Evolutionary conservation across 2,329 filamentous ascomycete genomes (phyloP), one percentile per base, ranked within the genome.

Genomic region (Hypoxylon sp.): DNA sequence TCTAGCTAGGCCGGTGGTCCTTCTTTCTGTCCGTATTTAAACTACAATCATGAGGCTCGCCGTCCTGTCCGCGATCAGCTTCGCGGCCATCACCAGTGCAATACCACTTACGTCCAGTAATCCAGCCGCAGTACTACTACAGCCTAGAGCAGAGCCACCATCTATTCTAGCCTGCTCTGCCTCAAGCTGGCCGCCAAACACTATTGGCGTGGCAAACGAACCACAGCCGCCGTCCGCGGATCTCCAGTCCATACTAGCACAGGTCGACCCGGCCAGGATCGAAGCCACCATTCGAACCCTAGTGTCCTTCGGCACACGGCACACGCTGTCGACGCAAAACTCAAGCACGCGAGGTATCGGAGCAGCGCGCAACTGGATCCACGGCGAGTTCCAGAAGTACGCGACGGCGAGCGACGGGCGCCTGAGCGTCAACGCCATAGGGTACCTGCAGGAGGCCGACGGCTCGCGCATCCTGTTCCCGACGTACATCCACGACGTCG

Each of bases 341-440:
- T 82, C 82, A 35, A 80, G 81, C 2, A 83, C 80, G 1, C 79
- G 83, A 4, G 87, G 87, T 1, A 88, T 89, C 57, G 85, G 86
- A 1, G 86, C 86, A 5, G 86, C 87, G 10, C 76, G 86, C 65
- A 85, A 88, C 72, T 88, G 86, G 86, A 84, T 89, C 52, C 80
- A 81, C 32, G 76, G 77, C 24, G 82, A 88, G 74, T 86, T 87
- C 79, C 76, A 78, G 47, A 77, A 76, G 39, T 83, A 84, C 67
- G 86, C 86, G 2, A 77, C 80, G 17, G 77, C 79, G 2, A 83
- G 82, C 50, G 81, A 84, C n/a, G 85, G 86, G 0, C 77, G 80
- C 19, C 83, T 88, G 80, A 81, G 76, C 0, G 85, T 89, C 2
- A 80, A 81, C 51, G 81, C 86, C 47, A 79, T 82, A 29, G 82